Evolutionary conservation across 495 filamentous ascomycete genomes (phyloP), one percentile per base, ranked within the genome.

Genomic region (Talaromyces thailandensis): DNA sequence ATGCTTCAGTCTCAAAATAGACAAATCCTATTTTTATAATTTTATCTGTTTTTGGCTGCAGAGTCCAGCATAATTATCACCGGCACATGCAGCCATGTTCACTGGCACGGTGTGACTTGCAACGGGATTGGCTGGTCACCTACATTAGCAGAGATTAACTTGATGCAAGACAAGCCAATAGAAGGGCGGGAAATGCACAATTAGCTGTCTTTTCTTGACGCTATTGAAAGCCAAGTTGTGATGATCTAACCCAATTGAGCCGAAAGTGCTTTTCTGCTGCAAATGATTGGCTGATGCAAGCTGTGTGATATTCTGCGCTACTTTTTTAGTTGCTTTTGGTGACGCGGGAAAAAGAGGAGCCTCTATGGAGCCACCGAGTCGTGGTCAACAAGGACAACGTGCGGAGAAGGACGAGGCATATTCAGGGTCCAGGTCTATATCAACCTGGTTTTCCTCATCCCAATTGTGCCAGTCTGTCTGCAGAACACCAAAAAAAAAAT

Each of bases 401-500:
- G 26, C 51, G 26, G 26, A 55, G 51, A 48, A 18, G 40, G 43
- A 48, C 18, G 51, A 28, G 51, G 16, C 51, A 55, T 28, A 28
- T 55, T n/a, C 51, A 26, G 51, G 51, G 11, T 16, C 7, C 7
- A 25, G 14, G 29, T 35, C 55, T 57, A 57, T 57, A 57, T 57
- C 55, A 32, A 35, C 7, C 12, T 35, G 16, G 18, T 11, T 35
- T 25, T 35, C 55, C 43, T 61, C 28, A 31, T 51, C 6, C 35
- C 12, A 51, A 28, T 18, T 48, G 29, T 29, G 40, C 12, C 37
- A 23, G 16, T 48, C 59, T 51, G n/a, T 35, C 59, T 51, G 7
- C 45, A 60, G 21, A 61, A 32, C 51, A 58, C 59, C 56, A 51
- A 8, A 32, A 58, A 24, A 59, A n/a, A n/a, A n/a, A n/a, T n/a